These are phyloP conservation scores for Pichia nakasei DNA, from an alignment of 805 yeast genomes.

Conservation along the genomic window DNA sequence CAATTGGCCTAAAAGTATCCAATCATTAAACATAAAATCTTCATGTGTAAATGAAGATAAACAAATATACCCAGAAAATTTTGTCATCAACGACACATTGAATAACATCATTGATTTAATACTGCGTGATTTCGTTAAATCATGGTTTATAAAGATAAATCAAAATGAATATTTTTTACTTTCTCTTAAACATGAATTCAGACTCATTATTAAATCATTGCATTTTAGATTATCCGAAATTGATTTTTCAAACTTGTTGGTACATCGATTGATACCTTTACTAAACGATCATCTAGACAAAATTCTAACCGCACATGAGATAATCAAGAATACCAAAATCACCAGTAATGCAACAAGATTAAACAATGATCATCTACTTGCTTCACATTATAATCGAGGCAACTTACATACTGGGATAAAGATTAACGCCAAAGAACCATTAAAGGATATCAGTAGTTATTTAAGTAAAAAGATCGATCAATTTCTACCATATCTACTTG, in stretches of 20 bases:
- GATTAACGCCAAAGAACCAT: constrained; percentile 27
- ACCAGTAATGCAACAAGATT: constrained; percentile 10
- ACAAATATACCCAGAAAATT: constrained; percentile 37
- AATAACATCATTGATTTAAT: constrained; percentile 42
- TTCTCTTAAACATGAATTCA: constrained; percentile 37
- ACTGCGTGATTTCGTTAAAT: constrained; percentile 42
- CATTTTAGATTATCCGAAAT: constrained; percentile 32
- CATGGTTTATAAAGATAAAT: constrained; percentile 48
- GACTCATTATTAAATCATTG: constrained; percentile 33
- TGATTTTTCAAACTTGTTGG: constrained; percentile 50
- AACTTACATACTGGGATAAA: constrained; percentile 51
- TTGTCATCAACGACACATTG: constrained; percentile 43
- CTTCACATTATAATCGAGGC: constrained; percentile 39
- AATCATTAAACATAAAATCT: constrained; percentile 10
- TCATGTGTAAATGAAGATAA: constrained; percentile 3
- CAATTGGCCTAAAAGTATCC: constrained; percentile 26
- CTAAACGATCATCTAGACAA: constrained; percentile 53
- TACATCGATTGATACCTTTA: constrained; percentile 53
- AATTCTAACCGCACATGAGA: constrained; percentile 37
- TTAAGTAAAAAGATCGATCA: constrained; percentile 34
- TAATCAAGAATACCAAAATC: constrained; percentile 22
- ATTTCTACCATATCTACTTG: constrained; percentile 43
- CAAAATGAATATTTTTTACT: constrained; percentile 30
- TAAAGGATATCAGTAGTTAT: constrained; percentile 40
- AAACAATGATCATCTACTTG: constrained; percentile 30